Conservation (phyloP, 2,329 filamentous ascomycete species). For the Aspergillus tanneri region DNA sequence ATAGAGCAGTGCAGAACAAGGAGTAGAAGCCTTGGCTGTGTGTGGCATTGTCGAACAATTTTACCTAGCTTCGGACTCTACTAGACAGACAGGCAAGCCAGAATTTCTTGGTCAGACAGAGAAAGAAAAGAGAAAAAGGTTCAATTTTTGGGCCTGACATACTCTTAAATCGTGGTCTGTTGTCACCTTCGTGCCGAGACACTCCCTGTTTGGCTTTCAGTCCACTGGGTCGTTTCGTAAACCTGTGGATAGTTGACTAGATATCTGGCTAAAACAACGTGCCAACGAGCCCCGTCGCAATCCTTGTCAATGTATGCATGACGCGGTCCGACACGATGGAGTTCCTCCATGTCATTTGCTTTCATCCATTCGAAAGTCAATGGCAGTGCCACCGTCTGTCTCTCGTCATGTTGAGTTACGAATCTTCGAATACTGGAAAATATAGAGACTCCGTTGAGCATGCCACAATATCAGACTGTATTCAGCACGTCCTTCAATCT, state of each 20-base stretch:
- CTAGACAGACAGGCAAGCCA: conserved; percentile 71
- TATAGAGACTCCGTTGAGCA: too few relatives aligned
- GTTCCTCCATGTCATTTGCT: neutral
- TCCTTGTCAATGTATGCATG: conserved; percentile 17
- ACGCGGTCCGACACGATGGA: conserved; percentile 3
- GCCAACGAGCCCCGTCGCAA: conserved; percentile 6
- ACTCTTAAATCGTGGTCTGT: conserved; percentile 27
- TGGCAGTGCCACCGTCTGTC: neutral
- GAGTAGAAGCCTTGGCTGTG: conserved; percentile 46
- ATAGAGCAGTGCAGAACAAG: conserved; percentile 65
- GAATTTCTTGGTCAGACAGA: conserved; percentile 36
- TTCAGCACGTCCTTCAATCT: neutral
- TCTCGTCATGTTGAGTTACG: neutral
- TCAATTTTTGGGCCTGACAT: conserved; percentile 40
- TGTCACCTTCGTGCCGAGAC: conserved; percentile 24
- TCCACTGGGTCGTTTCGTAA: conserved; percentile 29
- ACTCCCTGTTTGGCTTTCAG: conserved; percentile 15
- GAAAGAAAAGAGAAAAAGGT: conserved; percentile 34
- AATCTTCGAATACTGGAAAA: neutral
- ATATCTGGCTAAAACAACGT: conserved; percentile 13
- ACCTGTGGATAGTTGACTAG: conserved; percentile 27
- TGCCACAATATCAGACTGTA: neutral
- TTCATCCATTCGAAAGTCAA: neutral
- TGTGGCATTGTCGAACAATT: conserved; percentile 44
- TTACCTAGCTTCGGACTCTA: conserved; percentile 70